Base-by-base conservation (phyloP, 176 grass and related monocot genomes). In the Hordeum marinum region DNA sequence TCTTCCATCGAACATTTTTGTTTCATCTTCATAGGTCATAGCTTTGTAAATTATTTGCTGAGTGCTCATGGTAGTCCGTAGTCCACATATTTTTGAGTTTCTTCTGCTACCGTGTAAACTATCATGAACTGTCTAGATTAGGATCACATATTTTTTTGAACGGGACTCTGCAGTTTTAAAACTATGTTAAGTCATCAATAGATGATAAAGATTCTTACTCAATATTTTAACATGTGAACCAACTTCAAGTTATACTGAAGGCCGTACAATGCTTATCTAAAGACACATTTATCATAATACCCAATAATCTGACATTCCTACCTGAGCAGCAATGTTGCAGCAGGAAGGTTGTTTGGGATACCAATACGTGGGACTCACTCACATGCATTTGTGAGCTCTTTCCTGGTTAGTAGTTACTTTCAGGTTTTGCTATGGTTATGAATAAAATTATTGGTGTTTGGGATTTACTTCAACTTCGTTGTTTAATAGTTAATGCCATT, bases 361-460 rank as follows among this genome's bases (percentile, higher is more conserved):
- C 96, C 96, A 25, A 82, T 98, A 86, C 96, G 93, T 59, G 96
- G 93, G 74, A 98, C 96, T 50, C 96, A 98, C 89, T 98, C 96
- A 64, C 96, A 98, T 95, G 96, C 96, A 59, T 98, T 95, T 79
- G 93, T 98, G 67, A 98, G 96, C 84, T 98, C 96, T 15, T 98
- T 88, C 81, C 87, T 95, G 91, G 93, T 98, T 11, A 88, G 94
- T 90, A 72, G 14, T 76, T 76, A 62, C 24, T 76, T 77, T 55
- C 31, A 93, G 25, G 18, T 40, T 18, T 77, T 82, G 6, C 63
- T 24, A 68, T 68, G 7, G 5, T 52, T 52, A 52, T 52, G 15
- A 52, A 52, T 18, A 52, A 18, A 40, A 6, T 72, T 88, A 2
- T 21, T 71, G 15, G 4, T 61, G 34, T 37, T 37, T 13, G 20